Conservation (phyloP, 2,329 filamentous ascomycete species). For the Mycosphaerelloides madeirae region DNA sequence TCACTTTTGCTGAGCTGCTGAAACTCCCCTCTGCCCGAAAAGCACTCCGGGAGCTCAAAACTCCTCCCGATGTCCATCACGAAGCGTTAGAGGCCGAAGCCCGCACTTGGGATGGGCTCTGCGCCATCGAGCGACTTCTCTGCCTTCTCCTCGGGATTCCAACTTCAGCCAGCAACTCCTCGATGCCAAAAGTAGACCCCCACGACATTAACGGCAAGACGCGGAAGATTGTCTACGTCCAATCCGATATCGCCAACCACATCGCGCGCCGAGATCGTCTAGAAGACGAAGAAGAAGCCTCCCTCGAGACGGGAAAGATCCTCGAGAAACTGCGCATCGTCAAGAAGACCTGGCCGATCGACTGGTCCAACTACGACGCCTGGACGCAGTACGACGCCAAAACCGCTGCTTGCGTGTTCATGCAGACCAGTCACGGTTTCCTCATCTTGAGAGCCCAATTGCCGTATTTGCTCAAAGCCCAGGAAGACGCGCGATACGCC, state of each 20-base stretch:
- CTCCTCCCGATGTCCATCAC: background rate
- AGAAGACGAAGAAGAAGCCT: background rate
- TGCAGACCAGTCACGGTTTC: slow-evolving; percentile 5
- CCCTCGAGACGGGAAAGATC: background rate
- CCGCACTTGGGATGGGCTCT: slow-evolving; percentile 15
- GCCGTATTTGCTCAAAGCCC: slow-evolving; percentile 3
- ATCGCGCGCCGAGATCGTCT: slow-evolving; percentile 1
- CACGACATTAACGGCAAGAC: slow-evolving; percentile 1
- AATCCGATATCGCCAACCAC: slow-evolving; percentile 1
- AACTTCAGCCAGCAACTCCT: slow-evolving; percentile 1
- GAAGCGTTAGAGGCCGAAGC: slow-evolving; percentile 6
- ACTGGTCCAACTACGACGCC: slow-evolving; percentile 2
- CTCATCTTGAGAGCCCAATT: slow-evolving; percentile 1
- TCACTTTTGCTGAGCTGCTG: slow-evolving; percentile 7
- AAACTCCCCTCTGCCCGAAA: slow-evolving; percentile 1
- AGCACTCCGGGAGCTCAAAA: background rate
- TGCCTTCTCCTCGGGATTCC: slow-evolving; percentile 6
- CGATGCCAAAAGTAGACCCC: background rate
- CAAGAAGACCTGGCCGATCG: background rate
- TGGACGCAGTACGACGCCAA: slow-evolving; percentile 4
- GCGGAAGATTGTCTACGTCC: slow-evolving; percentile 1
- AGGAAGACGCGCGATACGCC: background rate
- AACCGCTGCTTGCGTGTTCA: slow-evolving; percentile 3
- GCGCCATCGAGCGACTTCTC: slow-evolving; percentile 6
- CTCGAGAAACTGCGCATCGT: background rate